Conservation (phyloP, 1,284 basidiomycete species). For the Anthracocystis setariae region DNA sequence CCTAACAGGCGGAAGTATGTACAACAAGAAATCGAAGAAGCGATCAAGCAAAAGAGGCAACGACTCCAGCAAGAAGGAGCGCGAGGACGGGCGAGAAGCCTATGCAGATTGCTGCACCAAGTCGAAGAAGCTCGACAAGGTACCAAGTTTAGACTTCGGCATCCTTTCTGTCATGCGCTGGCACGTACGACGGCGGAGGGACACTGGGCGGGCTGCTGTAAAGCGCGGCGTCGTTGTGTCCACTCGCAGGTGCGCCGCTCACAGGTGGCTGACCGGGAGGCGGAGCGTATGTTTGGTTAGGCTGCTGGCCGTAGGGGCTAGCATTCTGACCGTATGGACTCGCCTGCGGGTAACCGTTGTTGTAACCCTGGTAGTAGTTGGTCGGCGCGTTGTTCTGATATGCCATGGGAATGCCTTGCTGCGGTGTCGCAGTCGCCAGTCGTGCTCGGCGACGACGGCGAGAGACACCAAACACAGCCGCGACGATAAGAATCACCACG, state of each 20-base stretch:
- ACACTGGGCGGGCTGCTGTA: constrained; percentile 41
- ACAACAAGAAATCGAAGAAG: not conserved
- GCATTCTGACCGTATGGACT: constrained; percentile 19
- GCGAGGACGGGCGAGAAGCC: too few relatives aligned
- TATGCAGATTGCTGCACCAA: too few relatives aligned
- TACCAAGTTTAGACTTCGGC: constrained; percentile 17
- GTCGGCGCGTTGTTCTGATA: constrained; percentile 30
- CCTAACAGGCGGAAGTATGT: not conserved
- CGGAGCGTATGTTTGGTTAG: constrained; percentile 30
- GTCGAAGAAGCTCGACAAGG: not conserved
- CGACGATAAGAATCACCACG: constrained; percentile 16
- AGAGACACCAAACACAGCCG: constrained; percentile 11
- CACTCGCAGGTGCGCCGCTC: constrained; percentile 2
- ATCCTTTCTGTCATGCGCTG: constrained; percentile 24
- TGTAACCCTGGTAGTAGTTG: constrained; percentile 23
- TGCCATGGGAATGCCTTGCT: constrained; percentile 24
- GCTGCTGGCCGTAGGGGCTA: constrained; percentile 20
- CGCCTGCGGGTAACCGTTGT: constrained; percentile 25
- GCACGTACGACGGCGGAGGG: constrained; percentile 44
- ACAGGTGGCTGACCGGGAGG: constrained; percentile 27
- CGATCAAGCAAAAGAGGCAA: not conserved
- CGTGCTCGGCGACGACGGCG: constrained; percentile 23
- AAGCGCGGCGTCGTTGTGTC: constrained; percentile 17
- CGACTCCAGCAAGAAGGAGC: not conserved
- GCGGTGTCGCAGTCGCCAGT: constrained; percentile 10